Evolutionary conservation across 768 basidiomycete genomes (phyloP).

Genomic region (Boletus rubropictus): DNA sequence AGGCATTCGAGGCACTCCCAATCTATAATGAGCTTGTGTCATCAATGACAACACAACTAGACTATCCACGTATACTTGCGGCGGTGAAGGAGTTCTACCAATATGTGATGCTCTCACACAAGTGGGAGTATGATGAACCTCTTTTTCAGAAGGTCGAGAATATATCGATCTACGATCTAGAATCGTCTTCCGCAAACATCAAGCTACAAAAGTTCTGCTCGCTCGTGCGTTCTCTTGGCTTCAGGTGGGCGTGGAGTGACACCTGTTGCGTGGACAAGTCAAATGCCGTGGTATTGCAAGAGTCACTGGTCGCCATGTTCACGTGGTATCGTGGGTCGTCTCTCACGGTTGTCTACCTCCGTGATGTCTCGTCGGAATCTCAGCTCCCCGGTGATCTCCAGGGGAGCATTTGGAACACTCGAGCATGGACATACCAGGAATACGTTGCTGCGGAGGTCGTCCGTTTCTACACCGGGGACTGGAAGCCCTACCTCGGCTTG

Average conservation of each 20-base stretch:
- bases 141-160: not conserved
- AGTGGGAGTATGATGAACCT: not conserved
- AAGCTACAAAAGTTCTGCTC: not conserved
- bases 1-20: not conserved
- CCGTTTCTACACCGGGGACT: not conserved
- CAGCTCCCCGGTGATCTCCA: not conserved
- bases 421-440: not conserved
- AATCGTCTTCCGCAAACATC: not conserved
- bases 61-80: not conserved
- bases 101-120: not conserved
- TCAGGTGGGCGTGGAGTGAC: not conserved
- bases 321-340: not conserved
- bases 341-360: not conserved
- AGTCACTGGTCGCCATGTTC: not conserved
- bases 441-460: not conserved
- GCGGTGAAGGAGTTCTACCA: not conserved
- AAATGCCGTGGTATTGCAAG: not conserved
- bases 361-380: not conserved
- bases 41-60: not conserved
- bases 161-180: not conserved
- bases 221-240: not conserved
- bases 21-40: not conserved
- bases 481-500: not conserved
- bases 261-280: not conserved
- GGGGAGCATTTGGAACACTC: not conserved